These are phyloP conservation scores for Dipodascus albidus DNA, from an alignment of 805 yeast species.

Conservation along the genomic window DNA sequence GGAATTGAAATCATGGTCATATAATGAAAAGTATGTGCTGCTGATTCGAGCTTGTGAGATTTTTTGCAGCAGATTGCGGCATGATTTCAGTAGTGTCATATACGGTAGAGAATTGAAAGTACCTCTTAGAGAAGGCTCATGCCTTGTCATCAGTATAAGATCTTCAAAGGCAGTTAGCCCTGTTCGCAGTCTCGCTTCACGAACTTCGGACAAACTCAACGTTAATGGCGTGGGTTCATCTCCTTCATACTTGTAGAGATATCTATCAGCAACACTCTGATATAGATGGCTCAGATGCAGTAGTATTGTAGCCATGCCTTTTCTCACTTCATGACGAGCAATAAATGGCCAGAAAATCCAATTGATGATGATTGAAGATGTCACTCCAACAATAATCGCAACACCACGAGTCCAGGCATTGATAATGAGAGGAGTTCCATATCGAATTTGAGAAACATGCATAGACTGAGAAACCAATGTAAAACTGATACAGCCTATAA, in stretches of 20 bases:
- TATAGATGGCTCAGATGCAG: conserved; percentile 35
- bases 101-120: conserved; percentile 27
- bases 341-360: conserved; percentile 40
- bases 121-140: conserved; percentile 29
- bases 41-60: conserved; percentile 39
- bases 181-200: conserved; percentile 37
- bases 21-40: conserved; percentile 35
- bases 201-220: conserved; percentile 32
- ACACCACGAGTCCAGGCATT: conserved; percentile 32
- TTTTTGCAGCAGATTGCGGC: conserved; percentile 31
- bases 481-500: conserved; percentile 31
- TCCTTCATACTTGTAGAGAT: conserved; percentile 34
- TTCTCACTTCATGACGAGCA: conserved; percentile 32
- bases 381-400: conserved; percentile 30
- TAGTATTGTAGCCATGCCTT: conserved; percentile 30
- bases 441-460: conserved; percentile 7
- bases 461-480: conserved; percentile 29
- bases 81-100: conserved; percentile 25
- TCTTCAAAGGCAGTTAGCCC: conserved; percentile 30
- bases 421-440: conserved; percentile 22
- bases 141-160: conserved; percentile 26
- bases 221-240: conserved; percentile 38
- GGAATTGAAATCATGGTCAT: conserved; percentile 32
- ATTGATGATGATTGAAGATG: conserved; percentile 28
- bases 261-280: conserved; percentile 37